These are phyloP conservation scores for Rhodotorula sp. DNA, from an alignment of 1,284 basidiomycete genomes.

Conservation along the genomic window DNA sequence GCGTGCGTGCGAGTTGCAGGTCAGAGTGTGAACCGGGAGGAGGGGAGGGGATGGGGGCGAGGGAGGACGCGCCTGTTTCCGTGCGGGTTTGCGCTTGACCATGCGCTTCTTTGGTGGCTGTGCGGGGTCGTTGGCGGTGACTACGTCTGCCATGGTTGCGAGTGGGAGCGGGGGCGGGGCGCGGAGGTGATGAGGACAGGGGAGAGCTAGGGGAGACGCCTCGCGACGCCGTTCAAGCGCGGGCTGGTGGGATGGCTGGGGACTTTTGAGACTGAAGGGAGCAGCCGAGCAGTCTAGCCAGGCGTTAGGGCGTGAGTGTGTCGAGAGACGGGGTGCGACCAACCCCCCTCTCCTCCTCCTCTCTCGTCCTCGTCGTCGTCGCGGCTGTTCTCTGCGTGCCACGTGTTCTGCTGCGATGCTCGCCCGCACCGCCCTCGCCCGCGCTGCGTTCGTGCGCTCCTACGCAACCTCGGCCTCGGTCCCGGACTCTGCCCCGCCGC, in stretches of 20 bases:
- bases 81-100: constrained; percentile 48
- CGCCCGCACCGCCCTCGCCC: neutral
- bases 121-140: neutral
- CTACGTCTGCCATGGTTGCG: constrained; percentile 6
- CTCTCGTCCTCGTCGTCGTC: neutral
- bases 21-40: neutral
- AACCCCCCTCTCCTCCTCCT: neutral
- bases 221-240: neutral
- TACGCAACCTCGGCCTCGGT: constrained; percentile 11
- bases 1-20: neutral
- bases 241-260: neutral
- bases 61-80: constrained; percentile 43
- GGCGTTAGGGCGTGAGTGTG: neutral
- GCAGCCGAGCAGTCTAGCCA: no score
- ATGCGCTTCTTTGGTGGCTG: constrained; percentile 36
- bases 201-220: neutral
- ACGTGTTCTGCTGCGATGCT: neutral
- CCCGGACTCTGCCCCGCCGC: constrained; percentile 22
- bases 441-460: neutral
- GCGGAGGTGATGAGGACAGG: neutral
- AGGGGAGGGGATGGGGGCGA: neutral
- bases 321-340: no score
- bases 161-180: neutral
- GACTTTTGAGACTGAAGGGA: no score
- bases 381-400: neutral